Conservation (phyloP, 2,329 filamentous ascomycete species). For the Penicillium sp. region DNA sequence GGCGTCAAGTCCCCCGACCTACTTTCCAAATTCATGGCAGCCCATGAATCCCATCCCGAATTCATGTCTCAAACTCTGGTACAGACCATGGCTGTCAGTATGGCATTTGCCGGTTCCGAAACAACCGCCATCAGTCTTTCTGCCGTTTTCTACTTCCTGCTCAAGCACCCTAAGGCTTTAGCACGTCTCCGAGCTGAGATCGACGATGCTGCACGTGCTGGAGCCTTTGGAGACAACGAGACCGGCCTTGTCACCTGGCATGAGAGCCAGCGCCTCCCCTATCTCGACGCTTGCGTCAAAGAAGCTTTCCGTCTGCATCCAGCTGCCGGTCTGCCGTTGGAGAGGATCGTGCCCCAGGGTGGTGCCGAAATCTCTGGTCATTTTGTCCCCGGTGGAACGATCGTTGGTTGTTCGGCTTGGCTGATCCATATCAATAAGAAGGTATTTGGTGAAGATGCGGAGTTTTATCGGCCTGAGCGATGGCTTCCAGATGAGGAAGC, state of each 20-base stretch:
- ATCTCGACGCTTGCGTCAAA: slow-evolving; percentile 48
- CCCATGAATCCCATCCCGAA: slow-evolving; percentile 23
- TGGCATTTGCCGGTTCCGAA: slow-evolving; percentile 67
- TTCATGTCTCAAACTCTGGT: slow-evolving; percentile 30
- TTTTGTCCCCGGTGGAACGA: slow-evolving; percentile 31
- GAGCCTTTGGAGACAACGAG: slow-evolving; percentile 37
- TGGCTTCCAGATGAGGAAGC: slow-evolving; percentile 10
- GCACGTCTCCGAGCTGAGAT: slow-evolving; percentile 54
- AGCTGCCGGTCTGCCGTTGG: slow-evolving; percentile 68
- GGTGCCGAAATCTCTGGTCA: slow-evolving; percentile 13
- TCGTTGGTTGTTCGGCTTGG: slow-evolving; percentile 75
- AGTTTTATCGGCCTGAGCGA: slow-evolving; percentile 46
- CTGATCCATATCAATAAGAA: slow-evolving; percentile 66
- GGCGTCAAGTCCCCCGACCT: slow-evolving; percentile 17
- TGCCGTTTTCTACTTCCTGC: slow-evolving; percentile 70
- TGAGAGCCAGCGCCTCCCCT: slow-evolving; percentile 67
- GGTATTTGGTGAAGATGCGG: slow-evolving; percentile 67
- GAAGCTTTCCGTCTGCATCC: slow-evolving; percentile 76
- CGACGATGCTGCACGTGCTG: slow-evolving; percentile 51
- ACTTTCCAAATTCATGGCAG: slow-evolving; percentile 29
- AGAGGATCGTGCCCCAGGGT: slow-evolving; percentile 63
- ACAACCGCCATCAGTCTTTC: slow-evolving; percentile 74
- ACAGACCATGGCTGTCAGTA: slow-evolving; percentile 30
- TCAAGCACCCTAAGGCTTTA: slow-evolving; percentile 55
- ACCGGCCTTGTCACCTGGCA: slow-evolving; percentile 62